Conservation (phyloP, 2,329 filamentous ascomycete genomes). For the Gnomoniopsis smithogilvyi region DNA sequence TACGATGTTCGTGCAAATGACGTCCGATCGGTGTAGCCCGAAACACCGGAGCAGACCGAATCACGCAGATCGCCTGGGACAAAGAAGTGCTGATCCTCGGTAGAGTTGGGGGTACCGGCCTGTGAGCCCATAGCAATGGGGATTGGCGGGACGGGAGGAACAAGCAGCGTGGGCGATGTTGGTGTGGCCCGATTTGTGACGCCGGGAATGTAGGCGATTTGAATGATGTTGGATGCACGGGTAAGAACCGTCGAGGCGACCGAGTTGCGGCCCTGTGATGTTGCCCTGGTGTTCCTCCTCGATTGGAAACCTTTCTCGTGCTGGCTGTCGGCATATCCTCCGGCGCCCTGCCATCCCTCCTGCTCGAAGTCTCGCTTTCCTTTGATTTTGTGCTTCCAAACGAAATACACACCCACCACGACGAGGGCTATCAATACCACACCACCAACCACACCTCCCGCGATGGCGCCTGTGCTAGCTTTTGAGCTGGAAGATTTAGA, state of each 20-base stretch:
- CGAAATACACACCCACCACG: conserved; percentile 68
- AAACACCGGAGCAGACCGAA: conserved; percentile 82
- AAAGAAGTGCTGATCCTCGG: conserved; percentile 86
- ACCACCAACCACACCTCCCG: conserved; percentile 86
- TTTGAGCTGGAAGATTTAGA: conserved; percentile 33
- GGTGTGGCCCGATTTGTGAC: conserved; percentile 89
- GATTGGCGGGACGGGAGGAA: conserved; percentile 92
- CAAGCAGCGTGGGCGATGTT: conserved; percentile 74
- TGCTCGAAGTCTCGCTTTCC: conserved; percentile 61
- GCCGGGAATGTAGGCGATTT: conserved; percentile 97
- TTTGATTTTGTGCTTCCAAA: conserved; percentile 88
- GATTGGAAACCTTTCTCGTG: conserved; percentile 49
- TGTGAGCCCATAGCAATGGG: conserved; percentile 65
- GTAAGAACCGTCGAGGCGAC: conserved; percentile 95
- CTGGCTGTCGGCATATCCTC: conserved; percentile 44
- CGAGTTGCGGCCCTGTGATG: conserved; percentile 82
- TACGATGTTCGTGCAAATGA: conserved; percentile 59
- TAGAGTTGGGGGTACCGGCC: conserved; percentile 50
- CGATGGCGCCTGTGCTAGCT: conserved; percentile 79
- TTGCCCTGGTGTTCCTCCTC: conserved; percentile 64
- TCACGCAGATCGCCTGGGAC: conserved; percentile 86
- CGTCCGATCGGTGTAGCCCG: conserved; percentile 58
- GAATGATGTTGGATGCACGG: conserved; percentile 96
- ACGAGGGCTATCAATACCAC: conserved; percentile 70
- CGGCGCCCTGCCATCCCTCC: conserved; percentile 55